phyloP scores from a whole-genome alignment of 495 filamentous ascomycete genomes.

The Copromyces sp. region DNA sequence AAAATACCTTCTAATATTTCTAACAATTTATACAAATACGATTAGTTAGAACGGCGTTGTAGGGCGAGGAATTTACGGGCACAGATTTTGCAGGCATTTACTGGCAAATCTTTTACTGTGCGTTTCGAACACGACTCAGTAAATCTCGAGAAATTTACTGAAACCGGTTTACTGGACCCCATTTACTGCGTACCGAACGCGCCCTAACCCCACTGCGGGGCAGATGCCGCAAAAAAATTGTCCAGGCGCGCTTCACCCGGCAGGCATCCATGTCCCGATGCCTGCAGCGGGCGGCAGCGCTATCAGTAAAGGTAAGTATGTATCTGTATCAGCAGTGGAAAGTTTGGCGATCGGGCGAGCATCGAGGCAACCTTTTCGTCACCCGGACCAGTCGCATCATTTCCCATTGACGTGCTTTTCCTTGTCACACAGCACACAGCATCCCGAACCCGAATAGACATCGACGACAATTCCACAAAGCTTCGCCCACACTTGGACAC shows the following conservation, averaged over 20 bases:
- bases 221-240: constrained; percentile 5
- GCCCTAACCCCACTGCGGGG: constrained; percentile 14
- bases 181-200: too few species aligned
- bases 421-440: neutral
- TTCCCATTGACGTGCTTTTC: neutral
- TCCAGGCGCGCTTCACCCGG: neutral
- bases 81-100: too few species aligned
- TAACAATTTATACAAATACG: too few species aligned
- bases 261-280: neutral
- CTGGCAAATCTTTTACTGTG: too few species aligned
- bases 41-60: too few species aligned
- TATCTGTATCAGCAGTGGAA: neutral
- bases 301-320: neutral
- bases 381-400: neutral
- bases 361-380: neutral
- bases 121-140: too few species aligned
- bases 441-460: neutral
- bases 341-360: neutral
- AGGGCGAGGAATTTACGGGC: too few species aligned
- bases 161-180: too few species aligned
- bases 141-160: too few species aligned
- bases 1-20: too few species aligned
- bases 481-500: neutral
- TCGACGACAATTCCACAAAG: neutral
- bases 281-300: neutral